Evolutionary conservation across 768 basidiomycete genomes (phyloP).

Genomic region (Hypsizygus marmoreus): DNA sequence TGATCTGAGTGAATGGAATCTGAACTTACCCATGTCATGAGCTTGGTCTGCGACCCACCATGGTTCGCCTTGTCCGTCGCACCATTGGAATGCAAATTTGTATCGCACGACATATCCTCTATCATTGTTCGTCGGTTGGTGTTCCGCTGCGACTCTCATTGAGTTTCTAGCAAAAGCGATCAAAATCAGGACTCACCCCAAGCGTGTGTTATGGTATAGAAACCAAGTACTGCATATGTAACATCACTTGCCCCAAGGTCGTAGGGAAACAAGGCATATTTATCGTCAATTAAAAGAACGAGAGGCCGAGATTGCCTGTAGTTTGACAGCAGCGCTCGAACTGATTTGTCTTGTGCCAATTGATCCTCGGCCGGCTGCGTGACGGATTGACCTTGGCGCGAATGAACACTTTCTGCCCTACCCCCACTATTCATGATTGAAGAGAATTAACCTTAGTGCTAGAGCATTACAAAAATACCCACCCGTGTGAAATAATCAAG

Average conservation of each 20-base stretch:
- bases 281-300: slow-evolving; percentile 73
- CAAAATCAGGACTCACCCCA: slow-evolving; percentile 55
- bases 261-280: slow-evolving; percentile 73
- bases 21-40: not conserved
- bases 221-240: slow-evolving; percentile 58
- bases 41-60: not conserved
- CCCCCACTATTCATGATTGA: slow-evolving; percentile 46
- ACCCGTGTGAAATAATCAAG: slow-evolving; percentile 87
- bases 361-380: slow-evolving; percentile 63
- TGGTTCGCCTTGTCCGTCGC: slow-evolving; percentile 58
- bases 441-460: not conserved
- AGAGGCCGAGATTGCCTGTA: slow-evolving; percentile 57
- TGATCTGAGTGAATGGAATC: not conserved
- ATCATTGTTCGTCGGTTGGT: slow-evolving; percentile 50
- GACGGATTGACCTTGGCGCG: slow-evolving; percentile 37
- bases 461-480: slow-evolving; percentile 23
- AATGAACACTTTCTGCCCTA: slow-evolving; percentile 59
- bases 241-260: slow-evolving; percentile 54
- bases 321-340: slow-evolving; percentile 66
- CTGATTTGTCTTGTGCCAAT: slow-evolving; percentile 65
- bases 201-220: slow-evolving; percentile 69
- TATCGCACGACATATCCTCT: slow-evolving; percentile 64
- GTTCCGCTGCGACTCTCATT: slow-evolving; percentile 52
- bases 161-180: not conserved
- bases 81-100: slow-evolving; percentile 88